These are phyloP conservation scores for Yarrowia sp. DNA, from an alignment of 805 yeast species.

Conservation along the genomic window DNA sequence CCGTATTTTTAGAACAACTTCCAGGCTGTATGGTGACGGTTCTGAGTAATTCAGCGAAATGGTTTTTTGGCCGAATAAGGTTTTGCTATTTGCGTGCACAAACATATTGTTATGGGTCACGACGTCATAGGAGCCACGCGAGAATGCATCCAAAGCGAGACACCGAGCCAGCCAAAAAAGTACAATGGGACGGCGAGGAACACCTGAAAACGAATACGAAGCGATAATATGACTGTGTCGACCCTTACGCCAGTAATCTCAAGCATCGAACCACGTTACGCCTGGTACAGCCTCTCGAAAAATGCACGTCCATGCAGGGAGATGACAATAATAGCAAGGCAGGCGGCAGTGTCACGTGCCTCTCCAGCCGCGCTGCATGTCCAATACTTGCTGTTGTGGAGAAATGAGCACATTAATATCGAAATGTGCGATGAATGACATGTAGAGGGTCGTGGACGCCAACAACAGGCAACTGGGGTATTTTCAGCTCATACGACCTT, in stretches of 20 bases:
- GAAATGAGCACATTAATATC: neutral
- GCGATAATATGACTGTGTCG: no score
- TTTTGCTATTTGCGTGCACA: constrained; percentile 11
- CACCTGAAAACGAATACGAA: no score
- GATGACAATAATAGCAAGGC: constrained; percentile 37
- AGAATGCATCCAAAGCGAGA: constrained; percentile 11
- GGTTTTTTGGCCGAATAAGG: neutral
- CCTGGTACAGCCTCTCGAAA: constrained; percentile 25
- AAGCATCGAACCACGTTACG: neutral
- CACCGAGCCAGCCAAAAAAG: neutral
- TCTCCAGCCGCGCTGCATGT: constrained; percentile 27
- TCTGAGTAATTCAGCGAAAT: neutral
- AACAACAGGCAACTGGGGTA: no score
- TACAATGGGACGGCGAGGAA: neutral
- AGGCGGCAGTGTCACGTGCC: constrained; percentile 37
- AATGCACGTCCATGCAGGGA: constrained; percentile 35
- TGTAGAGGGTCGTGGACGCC: neutral
- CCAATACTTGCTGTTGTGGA: constrained; percentile 11
- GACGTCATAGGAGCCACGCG: constrained; percentile 34
- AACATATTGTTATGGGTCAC: constrained; percentile 22
- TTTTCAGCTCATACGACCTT: neutral
- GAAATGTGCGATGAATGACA: neutral
- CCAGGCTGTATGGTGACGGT: no score
- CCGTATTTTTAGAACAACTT: constrained; percentile 2
- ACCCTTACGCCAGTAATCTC: neutral